Base-by-base conservation (phyloP, 164 flowering plant genomes). In the Hamamelis virginiana region DNA sequence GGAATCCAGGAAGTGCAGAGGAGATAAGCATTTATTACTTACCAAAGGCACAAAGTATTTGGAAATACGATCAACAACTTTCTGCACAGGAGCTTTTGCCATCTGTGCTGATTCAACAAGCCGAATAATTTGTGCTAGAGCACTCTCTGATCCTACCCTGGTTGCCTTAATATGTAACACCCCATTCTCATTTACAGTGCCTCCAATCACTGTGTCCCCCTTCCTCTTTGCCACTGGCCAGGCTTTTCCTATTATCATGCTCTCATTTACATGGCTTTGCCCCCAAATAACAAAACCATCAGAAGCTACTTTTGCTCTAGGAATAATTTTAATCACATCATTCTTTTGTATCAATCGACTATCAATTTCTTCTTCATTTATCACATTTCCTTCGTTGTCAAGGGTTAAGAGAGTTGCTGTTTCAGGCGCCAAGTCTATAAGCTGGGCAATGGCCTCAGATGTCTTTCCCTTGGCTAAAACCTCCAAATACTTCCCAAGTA, bases 41-140 rank as follows among this genome's bases (percentile, higher is more conserved):
- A 93, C 98, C 72, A 86, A 57, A 57, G 98, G 98, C 73, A 94
- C 98, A 83, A 91, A 94, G 64, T 65, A 89, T 70, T 85, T 94
- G 23, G 98, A 91, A 67, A 90, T 89, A 26, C 85, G 83, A 53
- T 94, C 98, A 23, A 97, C 96, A 74, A 94, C 77, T 66, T 92
- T 94, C 75, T 94, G 98, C 0, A 92, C 93, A 4, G 98, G 98
- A 69, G 97, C 98, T 82, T 89, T 92, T 52, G 94, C 93, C 95
- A 92, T 81, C 76, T 94, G n/a, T n/a, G n/a, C n/a, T n/a, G n/a
- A n/a, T n/a, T n/a, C n/a, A n/a, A n/a, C n/a, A n/a, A n/a, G n/a
- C 19, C 89, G 81, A 77, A 92, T 91, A 72, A 94, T 94, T 74
- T 90, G 97, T 5, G 95, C 81, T 14, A 94, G 86, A 65, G 95